phyloP scores from a whole-genome alignment of 202 grass and related monocot species.

The Zizania palustris region DNA sequence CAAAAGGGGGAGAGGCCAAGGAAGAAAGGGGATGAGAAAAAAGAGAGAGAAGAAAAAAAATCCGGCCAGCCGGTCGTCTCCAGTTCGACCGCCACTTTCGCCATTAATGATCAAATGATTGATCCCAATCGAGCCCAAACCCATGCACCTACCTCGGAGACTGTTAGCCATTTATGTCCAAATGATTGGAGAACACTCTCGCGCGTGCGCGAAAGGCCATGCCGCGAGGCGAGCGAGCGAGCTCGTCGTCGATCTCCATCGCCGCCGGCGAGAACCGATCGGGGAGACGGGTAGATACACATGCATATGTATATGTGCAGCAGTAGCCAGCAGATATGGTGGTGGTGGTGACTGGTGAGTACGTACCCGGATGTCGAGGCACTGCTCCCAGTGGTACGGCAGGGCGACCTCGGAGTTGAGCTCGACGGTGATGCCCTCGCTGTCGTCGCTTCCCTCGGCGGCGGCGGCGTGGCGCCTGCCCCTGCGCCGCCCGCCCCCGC shows the following conservation, averaged over 20 bases:
- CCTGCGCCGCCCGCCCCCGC: conserved; percentile 21
- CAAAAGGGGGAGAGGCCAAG: conserved; percentile 40
- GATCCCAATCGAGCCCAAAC: conserved; percentile 42
- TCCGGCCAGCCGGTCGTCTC: neutral
- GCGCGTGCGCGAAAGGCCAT: neutral
- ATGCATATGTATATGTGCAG: neutral
- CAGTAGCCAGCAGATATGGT: neutral
- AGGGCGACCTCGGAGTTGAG: conserved; percentile 88
- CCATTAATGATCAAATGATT: conserved; percentile 72
- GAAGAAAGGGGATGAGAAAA: conserved; percentile 1
- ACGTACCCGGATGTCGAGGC: conserved; percentile 94
- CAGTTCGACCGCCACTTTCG: conserved; percentile 41
- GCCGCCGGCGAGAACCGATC: neutral
- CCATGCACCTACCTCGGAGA: conserved; percentile 42
- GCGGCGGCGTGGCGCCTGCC: neutral
- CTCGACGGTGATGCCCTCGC: conserved; percentile 74
- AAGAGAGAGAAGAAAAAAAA: neutral
- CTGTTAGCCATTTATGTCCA: conserved; percentile 48
- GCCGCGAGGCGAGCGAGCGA: too few species aligned
- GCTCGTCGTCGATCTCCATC: neutral
- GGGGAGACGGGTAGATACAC: neutral
- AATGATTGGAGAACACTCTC: conserved; percentile 50
- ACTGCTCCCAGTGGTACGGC: conserved; percentile 95
- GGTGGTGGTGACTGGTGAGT: too few species aligned
- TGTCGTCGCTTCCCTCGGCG: conserved; percentile 58